A percentile compares a stretch with the other conserved stretches of the same genome.
Evolutionary conservation across 495 filamentous ascomycete species (phyloP).

Genomic region (Tuber brumale): DNA sequence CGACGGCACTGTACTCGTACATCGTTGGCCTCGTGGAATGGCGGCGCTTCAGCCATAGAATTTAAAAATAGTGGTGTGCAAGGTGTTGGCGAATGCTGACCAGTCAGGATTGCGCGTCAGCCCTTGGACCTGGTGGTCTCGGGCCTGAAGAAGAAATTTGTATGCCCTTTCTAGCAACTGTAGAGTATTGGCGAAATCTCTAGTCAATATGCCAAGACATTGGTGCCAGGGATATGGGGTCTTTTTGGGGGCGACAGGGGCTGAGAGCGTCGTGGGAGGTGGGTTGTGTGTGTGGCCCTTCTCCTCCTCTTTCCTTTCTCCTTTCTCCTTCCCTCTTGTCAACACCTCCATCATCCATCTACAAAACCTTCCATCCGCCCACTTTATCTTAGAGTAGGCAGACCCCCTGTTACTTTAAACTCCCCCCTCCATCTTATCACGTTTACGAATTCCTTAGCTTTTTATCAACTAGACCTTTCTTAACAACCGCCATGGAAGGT

Average conservation of each 20-base stretch:
- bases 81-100: conserved; percentile 19
- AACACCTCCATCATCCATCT: conserved; percentile 39
- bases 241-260: conserved; percentile 27
- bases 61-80: neutral
- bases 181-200: conserved; percentile 9
- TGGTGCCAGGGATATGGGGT: conserved; percentile 10
- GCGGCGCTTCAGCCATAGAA: neutral
- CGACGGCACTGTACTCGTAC: no score
- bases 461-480: conserved; percentile 43
- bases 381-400: conserved; percentile 42
- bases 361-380: conserved; percentile 39
- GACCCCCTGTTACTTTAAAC: conserved; percentile 35
- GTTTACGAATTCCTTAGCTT: conserved; percentile 45
- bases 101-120: conserved; percentile 26
- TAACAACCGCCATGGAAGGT: conserved; percentile 70
- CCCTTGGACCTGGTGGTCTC: conserved; percentile 23
- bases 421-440: conserved; percentile 35
- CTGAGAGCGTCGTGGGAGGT: conserved; percentile 22
- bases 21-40: neutral
- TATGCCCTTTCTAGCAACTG: conserved; percentile 29
- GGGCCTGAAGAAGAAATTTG: conserved; percentile 27
- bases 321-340: conserved; percentile 44
- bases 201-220: conserved; percentile 22
- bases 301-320: conserved; percentile 48
- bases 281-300: conserved; percentile 34